A percentile compares a stretch with the other conserved stretches of the same genome.
These are phyloP conservation scores for Hemerocallis citrina DNA, from an alignment of 106 monocot species.

Conservation along the genomic window DNA sequence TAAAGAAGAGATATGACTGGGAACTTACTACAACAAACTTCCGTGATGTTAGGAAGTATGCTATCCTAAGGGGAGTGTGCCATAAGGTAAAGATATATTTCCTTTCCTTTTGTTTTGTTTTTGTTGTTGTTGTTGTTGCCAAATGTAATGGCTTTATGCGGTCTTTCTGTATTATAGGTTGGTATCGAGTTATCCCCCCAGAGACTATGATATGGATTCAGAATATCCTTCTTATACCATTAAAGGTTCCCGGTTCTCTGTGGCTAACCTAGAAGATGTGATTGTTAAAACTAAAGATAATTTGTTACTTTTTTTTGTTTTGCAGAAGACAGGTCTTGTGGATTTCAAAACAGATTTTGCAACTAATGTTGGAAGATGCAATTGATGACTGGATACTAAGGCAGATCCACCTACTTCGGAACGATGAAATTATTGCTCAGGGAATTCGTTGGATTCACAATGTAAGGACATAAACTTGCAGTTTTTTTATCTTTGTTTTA, in stretches of 20 bases:
- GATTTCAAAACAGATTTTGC: constrained; percentile 99
- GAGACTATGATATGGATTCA: constrained; percentile 89
- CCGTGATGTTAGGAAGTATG: constrained; percentile 76
- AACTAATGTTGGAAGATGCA: constrained; percentile 97
- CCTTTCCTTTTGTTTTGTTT: too few species aligned
- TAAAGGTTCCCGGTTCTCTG: too few species aligned
- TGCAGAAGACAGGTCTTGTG: constrained; percentile 93
- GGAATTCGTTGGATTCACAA: constrained; percentile 91
- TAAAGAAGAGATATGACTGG: constrained; percentile 87
- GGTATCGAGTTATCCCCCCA: constrained; percentile 84
- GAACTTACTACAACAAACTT: constrained; percentile 48
- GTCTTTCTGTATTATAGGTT: constrained; percentile 40
- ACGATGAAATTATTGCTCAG: constrained; percentile 65
- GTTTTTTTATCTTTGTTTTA: not conserved
- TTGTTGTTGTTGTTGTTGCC: too few species aligned
- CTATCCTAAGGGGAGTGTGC: constrained; percentile 83
- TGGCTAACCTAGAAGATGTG: too few species aligned
- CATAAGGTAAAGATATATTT: constrained; percentile 89
- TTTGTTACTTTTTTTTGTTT: not conserved
- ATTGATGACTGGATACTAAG: constrained; percentile 96
- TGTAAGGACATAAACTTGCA: constrained; percentile 31
- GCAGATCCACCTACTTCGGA: constrained; percentile 78
- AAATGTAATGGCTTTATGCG: too few species aligned
- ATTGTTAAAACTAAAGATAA: too few species aligned
- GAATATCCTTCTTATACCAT: constrained; percentile 57